Evolutionary conservation across 441 rosid species (phyloP).

Genomic region (Adansonia rubrostipa): DNA sequence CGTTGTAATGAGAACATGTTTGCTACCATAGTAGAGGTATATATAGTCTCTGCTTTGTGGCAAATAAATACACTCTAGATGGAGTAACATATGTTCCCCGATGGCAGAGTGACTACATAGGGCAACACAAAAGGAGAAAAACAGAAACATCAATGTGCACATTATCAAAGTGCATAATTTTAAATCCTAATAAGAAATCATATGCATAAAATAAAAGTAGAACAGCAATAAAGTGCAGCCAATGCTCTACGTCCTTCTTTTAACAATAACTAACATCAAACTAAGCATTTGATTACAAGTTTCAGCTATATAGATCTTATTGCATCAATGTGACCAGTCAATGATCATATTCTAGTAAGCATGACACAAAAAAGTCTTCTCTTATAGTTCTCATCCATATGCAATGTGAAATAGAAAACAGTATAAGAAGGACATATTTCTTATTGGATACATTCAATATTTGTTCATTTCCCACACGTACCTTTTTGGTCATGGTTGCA

Average conservation of each 20-base stretch:
- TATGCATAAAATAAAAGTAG: background rate
- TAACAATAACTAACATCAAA: background rate
- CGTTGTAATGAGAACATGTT: too few species aligned
- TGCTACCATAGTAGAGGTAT: too few species aligned
- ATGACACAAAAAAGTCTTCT: background rate
- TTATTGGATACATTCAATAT: background rate
- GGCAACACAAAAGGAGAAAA: background rate
- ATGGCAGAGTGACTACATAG: background rate
- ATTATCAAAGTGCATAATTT: background rate
- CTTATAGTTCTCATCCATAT: background rate
- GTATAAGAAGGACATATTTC: background rate
- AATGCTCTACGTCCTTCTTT: background rate
- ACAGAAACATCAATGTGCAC: background rate
- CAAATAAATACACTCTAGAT: too few species aligned
- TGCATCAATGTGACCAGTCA: too few species aligned
- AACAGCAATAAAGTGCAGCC: background rate
- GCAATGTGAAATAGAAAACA: background rate
- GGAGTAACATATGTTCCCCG: background rate
- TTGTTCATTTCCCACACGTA: slow-evolving; percentile 21
- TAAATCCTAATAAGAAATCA: background rate
- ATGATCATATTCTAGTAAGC: background rate
- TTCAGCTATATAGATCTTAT: background rate
- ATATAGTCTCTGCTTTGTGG: too few species aligned
- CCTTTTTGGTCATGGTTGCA: slow-evolving; percentile 99
- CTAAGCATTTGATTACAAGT: background rate